Evolutionary conservation across 257 asterid species (phyloP), one percentile per base, ranked within the genome.

Genomic region (Nicotiana otophora): DNA sequence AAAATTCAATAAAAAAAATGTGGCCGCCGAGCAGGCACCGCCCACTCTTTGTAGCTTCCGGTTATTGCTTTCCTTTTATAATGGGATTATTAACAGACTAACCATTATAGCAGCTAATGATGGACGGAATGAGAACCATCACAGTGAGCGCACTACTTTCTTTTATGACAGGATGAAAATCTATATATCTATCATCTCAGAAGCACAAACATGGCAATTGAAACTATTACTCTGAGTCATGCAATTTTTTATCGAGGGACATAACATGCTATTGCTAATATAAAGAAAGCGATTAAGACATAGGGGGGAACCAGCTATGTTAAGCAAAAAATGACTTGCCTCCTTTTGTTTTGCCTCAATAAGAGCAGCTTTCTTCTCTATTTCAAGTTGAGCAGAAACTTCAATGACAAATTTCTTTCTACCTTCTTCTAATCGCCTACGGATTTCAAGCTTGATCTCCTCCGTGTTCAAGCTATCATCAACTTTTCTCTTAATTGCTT

Each of bases 371-470:
- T 92, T 97, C 81, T 91, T 93, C 87, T 91, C 97, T 83, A 87
- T 95, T 84, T 91, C 93, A 81, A 97, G 97, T 88, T 97, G 98
- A 80, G 88, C 88, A 54, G 92, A 94, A 83, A 97, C 97, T 83
- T 93, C 98, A 82, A 69, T 86, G 70, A 87, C 90, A 83, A 93
- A 94, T 89, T 85, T 91, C 90, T 90, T 91, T 84, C 97, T 85
- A 46, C 99, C 99, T 90, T 93, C 99, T 85, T 88, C 92, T 63
- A 92, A 84, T 28, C 89, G 97, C 87, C 87, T 89, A 67, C 84
- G 86, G 60, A 95, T 89, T 88, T 92, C 97, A 81, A 88, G 83
- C 88, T 87, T 92, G 81, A 93, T 87, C 75, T 90, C 94, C 74
- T 85, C 92, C 31, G 90, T 83, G 78, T 88, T 89, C 92, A 97